These are phyloP conservation scores for Pontederia crassipes DNA, from an alignment of 176 grass and related monocot species.

Conservation along the genomic window DNA sequence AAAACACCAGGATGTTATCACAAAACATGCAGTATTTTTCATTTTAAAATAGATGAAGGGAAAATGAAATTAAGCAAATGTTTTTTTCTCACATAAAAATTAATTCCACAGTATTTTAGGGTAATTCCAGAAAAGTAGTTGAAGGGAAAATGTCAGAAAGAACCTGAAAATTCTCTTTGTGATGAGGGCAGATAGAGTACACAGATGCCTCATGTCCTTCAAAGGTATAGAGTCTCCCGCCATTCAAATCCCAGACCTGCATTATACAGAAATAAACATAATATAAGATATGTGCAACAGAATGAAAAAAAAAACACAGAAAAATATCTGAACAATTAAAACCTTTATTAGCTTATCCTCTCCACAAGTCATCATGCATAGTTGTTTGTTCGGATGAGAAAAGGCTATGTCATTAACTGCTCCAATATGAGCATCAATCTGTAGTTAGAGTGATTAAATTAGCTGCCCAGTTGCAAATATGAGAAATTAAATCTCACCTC, in stretches of 20 bases:
- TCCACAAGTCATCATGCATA: constrained; percentile 88
- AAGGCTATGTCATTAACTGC: constrained; percentile 97
- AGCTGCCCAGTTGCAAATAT: not conserved
- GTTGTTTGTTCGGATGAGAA: constrained; percentile 68
- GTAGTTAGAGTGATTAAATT: constrained; percentile 18
- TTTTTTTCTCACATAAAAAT: not conserved
- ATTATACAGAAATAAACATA: constrained; percentile 13
- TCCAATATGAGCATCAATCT: constrained; percentile 96
- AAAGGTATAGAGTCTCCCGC: constrained; percentile 57
- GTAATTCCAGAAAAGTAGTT: not conserved
- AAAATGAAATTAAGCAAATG: not conserved
- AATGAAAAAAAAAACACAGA: constrained; percentile 1
- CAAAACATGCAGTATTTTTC: not conserved
- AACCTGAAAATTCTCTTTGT: constrained; percentile 96
- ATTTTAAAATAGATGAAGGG: not conserved
- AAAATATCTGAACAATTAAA: constrained; percentile 16
- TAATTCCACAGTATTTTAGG: not conserved
- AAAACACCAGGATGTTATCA: constrained; percentile 18
- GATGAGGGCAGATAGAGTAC: constrained; percentile 85
- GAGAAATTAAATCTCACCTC: constrained; percentile 2
- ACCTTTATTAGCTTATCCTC: constrained; percentile 97
- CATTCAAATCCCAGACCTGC: constrained; percentile 88
- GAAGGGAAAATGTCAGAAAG: not conserved
- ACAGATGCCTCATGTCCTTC: constrained; percentile 95
- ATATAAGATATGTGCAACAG: constrained; percentile 21